Percentiles rank a stretch among this genome's conserved stretches.
Conservation (phyloP, 306 rosid species). For the Vachellia collinsii region DNA sequence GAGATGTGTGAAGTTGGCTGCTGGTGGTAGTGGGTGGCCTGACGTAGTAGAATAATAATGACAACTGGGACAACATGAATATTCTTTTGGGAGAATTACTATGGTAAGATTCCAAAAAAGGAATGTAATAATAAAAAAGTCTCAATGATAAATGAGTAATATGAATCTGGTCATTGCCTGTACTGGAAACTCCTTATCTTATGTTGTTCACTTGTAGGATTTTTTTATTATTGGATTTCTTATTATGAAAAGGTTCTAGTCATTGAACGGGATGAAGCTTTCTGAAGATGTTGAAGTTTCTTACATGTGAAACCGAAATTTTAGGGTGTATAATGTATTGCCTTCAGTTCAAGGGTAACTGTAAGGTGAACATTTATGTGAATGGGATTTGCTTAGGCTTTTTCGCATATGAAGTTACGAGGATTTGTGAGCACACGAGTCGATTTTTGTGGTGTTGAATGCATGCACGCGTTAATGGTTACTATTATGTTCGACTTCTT, state of each 20-base stretch:
- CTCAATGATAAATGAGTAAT: no score
- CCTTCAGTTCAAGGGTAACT: not conserved
- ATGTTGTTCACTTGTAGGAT: no score
- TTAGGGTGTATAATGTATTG: not conserved
- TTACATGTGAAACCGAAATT: not conserved
- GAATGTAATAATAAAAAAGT: no score
- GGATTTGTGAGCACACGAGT: not conserved
- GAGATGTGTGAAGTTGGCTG: constrained; percentile 35
- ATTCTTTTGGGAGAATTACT: not conserved
- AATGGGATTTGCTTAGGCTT: not conserved
- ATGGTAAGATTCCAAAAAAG: no score
- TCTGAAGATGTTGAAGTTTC: not conserved
- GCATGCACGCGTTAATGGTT: not conserved
- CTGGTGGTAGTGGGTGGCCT: constrained; percentile 5
- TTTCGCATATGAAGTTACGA: not conserved
- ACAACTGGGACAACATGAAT: not conserved
- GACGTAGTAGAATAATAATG: constrained; percentile 24
- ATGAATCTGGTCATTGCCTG: no score
- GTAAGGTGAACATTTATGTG: not conserved
- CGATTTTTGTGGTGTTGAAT: not conserved
- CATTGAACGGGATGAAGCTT: not conserved
- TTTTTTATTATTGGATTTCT: no score
- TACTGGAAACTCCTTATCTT: no score
- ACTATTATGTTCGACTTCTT: not conserved
- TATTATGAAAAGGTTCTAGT: not conserved